Evolutionary conservation across 352 stramenopile genomes (phyloP).

Genomic region (Pythium apleroticum): DNA sequence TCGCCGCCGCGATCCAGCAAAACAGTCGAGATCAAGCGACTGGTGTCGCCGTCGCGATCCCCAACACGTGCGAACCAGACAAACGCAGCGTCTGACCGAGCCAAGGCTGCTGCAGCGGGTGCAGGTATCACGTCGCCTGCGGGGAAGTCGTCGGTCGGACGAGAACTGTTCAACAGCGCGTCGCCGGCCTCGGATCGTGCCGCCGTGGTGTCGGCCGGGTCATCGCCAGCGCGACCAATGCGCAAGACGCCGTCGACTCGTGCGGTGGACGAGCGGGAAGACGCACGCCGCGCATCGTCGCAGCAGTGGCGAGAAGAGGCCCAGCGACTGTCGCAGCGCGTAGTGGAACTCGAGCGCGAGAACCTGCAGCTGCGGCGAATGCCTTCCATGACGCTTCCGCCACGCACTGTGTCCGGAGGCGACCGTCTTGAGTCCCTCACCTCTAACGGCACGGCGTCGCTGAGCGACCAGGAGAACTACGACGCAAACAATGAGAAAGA

Average conservation of each 20-base stretch:
- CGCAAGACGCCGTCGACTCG: neutral
- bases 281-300: constrained; percentile 13
- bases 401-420: constrained; percentile 40
- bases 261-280: constrained; percentile 15
- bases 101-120: constrained; percentile 26
- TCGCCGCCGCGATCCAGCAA: constrained; percentile 30
- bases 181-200: constrained; percentile 1
- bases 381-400: constrained; percentile 15
- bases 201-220: neutral
- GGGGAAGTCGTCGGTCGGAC: constrained; percentile 10
- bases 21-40: constrained; percentile 57
- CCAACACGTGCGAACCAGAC: constrained; percentile 7
- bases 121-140: constrained; percentile 15
- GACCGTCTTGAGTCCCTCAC: constrained; percentile 30
- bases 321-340: constrained; percentile 49
- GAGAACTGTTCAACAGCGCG: constrained; percentile 22
- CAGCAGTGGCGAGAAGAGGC: constrained; percentile 57
- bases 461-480: constrained; percentile 27
- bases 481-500: constrained; percentile 5
- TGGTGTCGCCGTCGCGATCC: constrained; percentile 49
- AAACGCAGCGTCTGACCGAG: neutral
- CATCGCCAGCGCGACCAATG: neutral
- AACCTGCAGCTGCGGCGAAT: constrained; percentile 62
- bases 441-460: constrained; percentile 12
- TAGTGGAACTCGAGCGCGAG: constrained; percentile 67